A percentile compares a stretch with the other conserved stretches of the same genome.
Conservation (phyloP, 805 yeast genomes). For the Monosporozyma servazzii region DNA sequence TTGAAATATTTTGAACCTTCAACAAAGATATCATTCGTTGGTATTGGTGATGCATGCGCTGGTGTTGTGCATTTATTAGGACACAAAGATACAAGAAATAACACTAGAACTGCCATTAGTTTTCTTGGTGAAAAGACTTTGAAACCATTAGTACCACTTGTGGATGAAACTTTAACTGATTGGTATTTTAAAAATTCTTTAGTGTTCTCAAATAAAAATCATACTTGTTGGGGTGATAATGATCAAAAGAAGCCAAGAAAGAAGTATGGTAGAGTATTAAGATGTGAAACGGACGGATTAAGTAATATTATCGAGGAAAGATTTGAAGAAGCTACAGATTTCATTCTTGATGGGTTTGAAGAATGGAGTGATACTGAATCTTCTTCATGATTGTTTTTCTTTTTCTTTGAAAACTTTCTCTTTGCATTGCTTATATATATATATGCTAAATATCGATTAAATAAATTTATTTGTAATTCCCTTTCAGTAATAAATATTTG, state of each 20-base stretch:
- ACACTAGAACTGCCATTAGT: constrained; percentile 61
- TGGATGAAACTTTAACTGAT: constrained; percentile 83
- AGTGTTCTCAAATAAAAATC: constrained; percentile 64
- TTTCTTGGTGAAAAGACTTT: constrained; percentile 62
- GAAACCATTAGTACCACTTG: constrained; percentile 71
- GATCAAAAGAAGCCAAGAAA: constrained; percentile 69
- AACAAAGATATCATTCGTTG: constrained; percentile 66
- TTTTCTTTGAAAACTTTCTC: neutral
- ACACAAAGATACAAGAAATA: constrained; percentile 58
- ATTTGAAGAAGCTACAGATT: constrained; percentile 79
- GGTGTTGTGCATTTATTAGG: constrained; percentile 83
- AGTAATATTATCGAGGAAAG: constrained; percentile 71
- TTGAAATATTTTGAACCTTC: constrained; percentile 60
- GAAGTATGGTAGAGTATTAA: constrained; percentile 82
- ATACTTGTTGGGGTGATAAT: constrained; percentile 69
- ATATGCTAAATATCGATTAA: neutral
- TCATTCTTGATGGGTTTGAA: constrained; percentile 69
- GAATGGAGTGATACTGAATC: constrained; percentile 44
- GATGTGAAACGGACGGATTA: constrained; percentile 61
- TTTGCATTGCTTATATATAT: neutral
- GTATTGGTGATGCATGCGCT: constrained; percentile 83
- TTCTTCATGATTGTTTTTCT: neutral
- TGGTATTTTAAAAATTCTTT: constrained; percentile 87
- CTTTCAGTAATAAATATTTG: neutral
- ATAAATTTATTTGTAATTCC: neutral